Evolutionary conservation across 495 filamentous ascomycete species (phyloP).

Genomic region (Neurospora sublineolata): DNA sequence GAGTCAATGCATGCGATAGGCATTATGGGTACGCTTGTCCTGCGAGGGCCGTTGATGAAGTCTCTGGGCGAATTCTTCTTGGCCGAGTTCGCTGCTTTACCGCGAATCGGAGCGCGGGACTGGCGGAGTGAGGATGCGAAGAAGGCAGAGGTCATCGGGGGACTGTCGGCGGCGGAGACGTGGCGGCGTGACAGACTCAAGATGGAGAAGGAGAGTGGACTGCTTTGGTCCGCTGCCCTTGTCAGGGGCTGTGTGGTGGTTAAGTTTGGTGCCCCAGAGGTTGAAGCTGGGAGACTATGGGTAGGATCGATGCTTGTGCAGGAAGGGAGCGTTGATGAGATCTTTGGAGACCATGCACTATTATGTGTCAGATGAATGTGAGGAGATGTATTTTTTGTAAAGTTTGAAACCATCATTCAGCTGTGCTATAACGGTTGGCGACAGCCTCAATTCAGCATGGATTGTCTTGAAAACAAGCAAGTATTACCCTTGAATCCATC

Average conservation of each 20-base stretch:
- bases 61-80: conserved; percentile 58
- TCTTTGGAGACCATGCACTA: conserved; percentile 40
- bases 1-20: conserved; percentile 53
- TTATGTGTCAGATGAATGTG: conserved; percentile 36
- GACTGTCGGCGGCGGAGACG: conserved; percentile 25
- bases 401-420: not conserved
- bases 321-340: conserved; percentile 35
- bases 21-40: conserved; percentile 71
- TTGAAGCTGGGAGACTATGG: conserved; percentile 40
- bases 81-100: conserved; percentile 59
- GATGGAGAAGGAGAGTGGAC: conserved; percentile 44
- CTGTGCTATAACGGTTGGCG: not conserved
- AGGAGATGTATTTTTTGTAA: not conserved
- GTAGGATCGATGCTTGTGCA: conserved; percentile 39
- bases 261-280: conserved; percentile 56
- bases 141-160: conserved; percentile 11
- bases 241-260: conserved; percentile 78
- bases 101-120: conserved; percentile 74
- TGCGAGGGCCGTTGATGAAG: conserved; percentile 62
- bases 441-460: not conserved
- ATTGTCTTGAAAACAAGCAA: not conserved
- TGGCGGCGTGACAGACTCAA: conserved; percentile 34
- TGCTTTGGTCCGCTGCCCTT: conserved; percentile 78
- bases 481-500: not conserved
- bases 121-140: conserved; percentile 47